phyloP scores from a whole-genome alignment of 805 yeast genomes.

The Nakazawaea molendinolei region DNA sequence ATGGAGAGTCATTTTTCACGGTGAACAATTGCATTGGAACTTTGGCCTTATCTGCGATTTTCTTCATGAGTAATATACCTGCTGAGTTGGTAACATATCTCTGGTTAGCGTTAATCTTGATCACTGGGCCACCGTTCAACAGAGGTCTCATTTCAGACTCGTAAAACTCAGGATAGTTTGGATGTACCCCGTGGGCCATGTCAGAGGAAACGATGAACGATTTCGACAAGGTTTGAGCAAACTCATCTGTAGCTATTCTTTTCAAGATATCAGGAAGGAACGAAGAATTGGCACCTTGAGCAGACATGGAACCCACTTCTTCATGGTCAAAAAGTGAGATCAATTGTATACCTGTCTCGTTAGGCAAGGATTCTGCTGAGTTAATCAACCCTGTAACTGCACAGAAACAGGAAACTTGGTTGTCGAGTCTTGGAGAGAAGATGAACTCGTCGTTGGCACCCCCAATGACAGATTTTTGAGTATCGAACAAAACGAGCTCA shows the following conservation, averaged over 20 bases:
- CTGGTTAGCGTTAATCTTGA: slow-evolving; percentile 92
- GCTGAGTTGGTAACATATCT: slow-evolving; percentile 91
- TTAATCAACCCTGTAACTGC: slow-evolving; percentile 67
- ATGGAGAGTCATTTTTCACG: slow-evolving; percentile 87
- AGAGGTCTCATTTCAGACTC: slow-evolving; percentile 76
- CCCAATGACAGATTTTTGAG: slow-evolving; percentile 77
- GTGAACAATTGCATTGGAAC: slow-evolving; percentile 91
- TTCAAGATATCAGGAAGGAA: slow-evolving; percentile 74
- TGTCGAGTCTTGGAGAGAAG: slow-evolving; percentile 88
- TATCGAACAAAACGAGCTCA: slow-evolving; percentile 79
- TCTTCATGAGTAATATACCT: slow-evolving; percentile 73
- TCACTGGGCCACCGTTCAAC: slow-evolving; percentile 85
- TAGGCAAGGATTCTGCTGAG: slow-evolving; percentile 30
- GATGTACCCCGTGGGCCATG: slow-evolving; percentile 97
- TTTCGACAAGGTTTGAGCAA: slow-evolving; percentile 56
- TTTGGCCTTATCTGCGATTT: slow-evolving; percentile 55
- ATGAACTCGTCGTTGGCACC: slow-evolving; percentile 88
- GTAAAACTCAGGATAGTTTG: slow-evolving; percentile 74
- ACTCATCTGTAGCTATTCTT: slow-evolving; percentile 50
- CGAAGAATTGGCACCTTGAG: slow-evolving; percentile 95
- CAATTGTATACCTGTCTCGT: slow-evolving; percentile 57
- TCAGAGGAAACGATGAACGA: slow-evolving; percentile 90
- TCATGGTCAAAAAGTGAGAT: slow-evolving; percentile 91
- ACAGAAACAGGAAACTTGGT: slow-evolving; percentile 80
- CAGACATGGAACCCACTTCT: slow-evolving; percentile 88